A percentile compares a stretch with the other conserved stretches of the same genome.
These are phyloP conservation scores for Olyra latifolia DNA, from an alignment of 176 grass and related monocot species.

Conservation along the genomic window DNA sequence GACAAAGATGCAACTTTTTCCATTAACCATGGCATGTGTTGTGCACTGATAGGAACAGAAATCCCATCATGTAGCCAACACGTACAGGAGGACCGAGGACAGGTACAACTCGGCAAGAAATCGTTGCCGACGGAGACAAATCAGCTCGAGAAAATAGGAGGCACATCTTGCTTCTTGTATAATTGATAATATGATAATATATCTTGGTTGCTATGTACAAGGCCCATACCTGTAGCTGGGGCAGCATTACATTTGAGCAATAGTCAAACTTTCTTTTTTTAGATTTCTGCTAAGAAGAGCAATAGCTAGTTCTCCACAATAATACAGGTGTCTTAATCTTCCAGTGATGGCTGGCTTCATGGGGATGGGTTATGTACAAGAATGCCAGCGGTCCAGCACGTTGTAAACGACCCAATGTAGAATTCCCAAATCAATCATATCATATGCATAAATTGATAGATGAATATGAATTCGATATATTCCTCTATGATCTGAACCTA, in stretches of 20 bases:
- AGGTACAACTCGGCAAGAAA: not conserved
- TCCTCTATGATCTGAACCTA: not conserved
- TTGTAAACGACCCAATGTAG: not conserved
- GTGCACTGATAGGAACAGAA: conserved; percentile 30
- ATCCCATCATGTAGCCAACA: conserved; percentile 24
- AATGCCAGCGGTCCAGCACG: not conserved
- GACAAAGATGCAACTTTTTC: conserved; percentile 35
- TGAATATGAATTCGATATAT: not conserved
- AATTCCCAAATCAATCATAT: not conserved
- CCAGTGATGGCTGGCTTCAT: not conserved
- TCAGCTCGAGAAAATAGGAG: not conserved
- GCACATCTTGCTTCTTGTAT: conserved; percentile 21
- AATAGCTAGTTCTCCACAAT: conserved; percentile 18
- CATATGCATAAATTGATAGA: not conserved
- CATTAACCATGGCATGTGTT: conserved; percentile 34
- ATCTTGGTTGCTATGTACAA: conserved; percentile 49
- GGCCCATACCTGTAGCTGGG: conserved; percentile 8
- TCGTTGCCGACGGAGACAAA: conserved; percentile 19
- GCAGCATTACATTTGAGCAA: not conserved
- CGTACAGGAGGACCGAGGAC: conserved; percentile 14
- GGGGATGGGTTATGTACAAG: conserved; percentile 39
- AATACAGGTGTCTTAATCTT: conserved; percentile 16
- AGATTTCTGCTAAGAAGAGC: conserved; percentile 15
- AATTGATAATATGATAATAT: not conserved
- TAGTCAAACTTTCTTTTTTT: not conserved